Conservation (phyloP, 108 stramenopile genomes). For the Cyclotella atomus region DNA sequence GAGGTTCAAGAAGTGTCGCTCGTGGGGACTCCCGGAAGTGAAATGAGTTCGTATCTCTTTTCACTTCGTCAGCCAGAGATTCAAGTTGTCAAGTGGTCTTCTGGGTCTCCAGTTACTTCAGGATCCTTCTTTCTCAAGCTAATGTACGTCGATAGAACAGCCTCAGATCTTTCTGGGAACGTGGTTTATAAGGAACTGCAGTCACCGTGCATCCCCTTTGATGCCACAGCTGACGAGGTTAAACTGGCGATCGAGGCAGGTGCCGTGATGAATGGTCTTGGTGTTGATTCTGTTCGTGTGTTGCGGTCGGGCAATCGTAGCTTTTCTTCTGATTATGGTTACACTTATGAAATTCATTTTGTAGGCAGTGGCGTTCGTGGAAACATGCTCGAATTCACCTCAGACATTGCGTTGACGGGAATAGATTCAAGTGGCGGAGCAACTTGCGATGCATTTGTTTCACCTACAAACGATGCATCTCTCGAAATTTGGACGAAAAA, state of each 20-base stretch:
- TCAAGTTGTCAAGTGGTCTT: conserved; percentile 44
- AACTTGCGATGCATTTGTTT: conserved; percentile 47
- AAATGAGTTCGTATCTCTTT: conserved; percentile 40
- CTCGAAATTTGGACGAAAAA: conserved; percentile 47
- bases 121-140: conserved; percentile 54
- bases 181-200: conserved; percentile 49
- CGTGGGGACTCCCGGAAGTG: conserved; percentile 20
- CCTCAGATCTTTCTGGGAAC: conserved; percentile 33
- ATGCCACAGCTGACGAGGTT: conserved; percentile 57
- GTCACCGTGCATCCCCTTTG: conserved; percentile 62
- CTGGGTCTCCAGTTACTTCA: conserved; percentile 44
- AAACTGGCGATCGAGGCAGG: conserved; percentile 63
- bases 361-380: conserved; percentile 56
- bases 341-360: conserved; percentile 64
- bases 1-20: conserved; percentile 76
- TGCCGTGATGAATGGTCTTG: conserved; percentile 37
- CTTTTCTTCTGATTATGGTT: conserved; percentile 59
- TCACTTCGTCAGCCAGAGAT: conserved; percentile 49
- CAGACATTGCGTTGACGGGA: conserved; percentile 35
- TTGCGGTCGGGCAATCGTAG: conserved; percentile 50
- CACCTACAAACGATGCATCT: conserved; percentile 54
- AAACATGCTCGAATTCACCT: conserved; percentile 50
- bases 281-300: conserved; percentile 45
- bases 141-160: conserved; percentile 26
- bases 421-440: conserved; percentile 43